Evolutionary conservation across 2,329 filamentous ascomycete genomes (phyloP).

Genomic region (Pseudogymnoascus verrucosus): DNA sequence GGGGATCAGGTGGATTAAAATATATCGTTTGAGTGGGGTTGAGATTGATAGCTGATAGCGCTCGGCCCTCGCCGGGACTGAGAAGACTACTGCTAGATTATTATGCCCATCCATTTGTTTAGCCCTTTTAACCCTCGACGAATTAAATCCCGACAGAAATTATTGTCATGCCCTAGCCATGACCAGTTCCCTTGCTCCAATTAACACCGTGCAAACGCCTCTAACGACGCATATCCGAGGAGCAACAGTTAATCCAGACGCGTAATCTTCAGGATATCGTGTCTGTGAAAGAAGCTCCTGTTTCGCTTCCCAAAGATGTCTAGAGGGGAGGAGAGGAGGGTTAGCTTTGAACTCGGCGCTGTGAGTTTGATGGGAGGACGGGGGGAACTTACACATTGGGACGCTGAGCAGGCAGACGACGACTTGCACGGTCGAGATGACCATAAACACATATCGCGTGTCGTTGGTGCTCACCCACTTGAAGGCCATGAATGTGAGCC

Average conservation of each 20-base stretch:
- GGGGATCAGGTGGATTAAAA: background rate
- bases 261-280: conserved; percentile 52
- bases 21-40: background rate
- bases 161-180: background rate
- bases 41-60: background rate
- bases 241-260: background rate
- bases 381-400: conserved; percentile 61
- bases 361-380: background rate
- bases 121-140: background rate
- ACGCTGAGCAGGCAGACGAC: conserved; percentile 67
- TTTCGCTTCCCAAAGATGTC: conserved; percentile 74
- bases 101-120: background rate
- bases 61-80: background rate
- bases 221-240: background rate
- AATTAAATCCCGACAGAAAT: background rate
- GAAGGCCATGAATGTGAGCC: conserved; percentile 75
- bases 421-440: conserved; percentile 69
- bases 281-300: conserved; percentile 64
- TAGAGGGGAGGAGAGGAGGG: conserved; percentile 26
- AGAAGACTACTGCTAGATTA: background rate
- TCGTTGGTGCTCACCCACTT: conserved; percentile 62
- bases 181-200: background rate
- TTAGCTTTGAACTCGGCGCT: conserved; percentile 12
- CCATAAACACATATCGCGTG: conserved; percentile 56
- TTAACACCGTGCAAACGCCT: background rate